Evolutionary conservation across 2,329 filamentous ascomycete genomes (phyloP).

Genomic region (Emergomyces orientalis): DNA sequence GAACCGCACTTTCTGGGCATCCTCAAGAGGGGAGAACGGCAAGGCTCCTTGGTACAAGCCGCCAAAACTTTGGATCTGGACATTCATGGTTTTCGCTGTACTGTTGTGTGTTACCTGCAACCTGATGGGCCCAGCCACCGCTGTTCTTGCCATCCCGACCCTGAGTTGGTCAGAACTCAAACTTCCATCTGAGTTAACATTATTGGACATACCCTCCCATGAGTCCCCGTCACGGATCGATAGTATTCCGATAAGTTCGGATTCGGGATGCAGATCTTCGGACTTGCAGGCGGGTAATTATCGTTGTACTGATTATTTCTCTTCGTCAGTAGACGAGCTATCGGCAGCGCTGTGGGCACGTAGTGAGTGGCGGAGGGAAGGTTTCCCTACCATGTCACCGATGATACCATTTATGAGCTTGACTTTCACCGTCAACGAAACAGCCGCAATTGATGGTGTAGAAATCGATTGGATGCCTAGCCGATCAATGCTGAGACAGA

Average conservation of each 20-base stretch:
- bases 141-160: conserved; percentile 22
- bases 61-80: conserved; percentile 10
- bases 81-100: conserved; percentile 14
- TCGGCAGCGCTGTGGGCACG: not conserved
- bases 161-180: conserved; percentile 18
- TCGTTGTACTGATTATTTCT: conserved; percentile 11
- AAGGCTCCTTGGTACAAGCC: conserved; percentile 9
- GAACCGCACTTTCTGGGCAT: conserved; percentile 6
- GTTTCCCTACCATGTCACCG: not conserved
- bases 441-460: not conserved
- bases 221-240: not conserved
- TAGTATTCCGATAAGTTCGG: not conserved
- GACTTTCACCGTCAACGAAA: not conserved
- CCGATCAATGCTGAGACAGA: not conserved
- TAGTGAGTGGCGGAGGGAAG: not conserved
- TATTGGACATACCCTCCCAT: not conserved
- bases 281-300: conserved; percentile 10
- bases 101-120: conserved; percentile 21
- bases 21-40: conserved; percentile 6
- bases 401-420: not conserved
- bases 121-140: conserved; percentile 25
- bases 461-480: not conserved
- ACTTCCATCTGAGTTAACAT: conserved; percentile 4
- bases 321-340: conserved; percentile 11
- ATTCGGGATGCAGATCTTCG: conserved; percentile 6